Conservation (phyloP, 1,139 yeast species). For the Protomyces inouyei region DNA sequence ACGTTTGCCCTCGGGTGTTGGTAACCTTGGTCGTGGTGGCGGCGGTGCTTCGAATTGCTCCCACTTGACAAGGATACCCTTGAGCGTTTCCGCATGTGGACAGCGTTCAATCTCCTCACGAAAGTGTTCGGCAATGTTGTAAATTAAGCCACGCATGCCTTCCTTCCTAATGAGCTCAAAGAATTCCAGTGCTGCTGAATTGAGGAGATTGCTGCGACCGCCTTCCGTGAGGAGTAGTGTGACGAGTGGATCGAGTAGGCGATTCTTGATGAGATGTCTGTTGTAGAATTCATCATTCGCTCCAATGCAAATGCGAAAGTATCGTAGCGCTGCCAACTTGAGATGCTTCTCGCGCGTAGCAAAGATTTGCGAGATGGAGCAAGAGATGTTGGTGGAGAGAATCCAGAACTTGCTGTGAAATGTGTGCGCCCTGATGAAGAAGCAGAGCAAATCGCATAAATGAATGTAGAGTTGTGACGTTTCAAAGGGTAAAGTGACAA, state of each 20-base stretch:
- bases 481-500: constrained; percentile 9
- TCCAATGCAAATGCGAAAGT: constrained; percentile 55
- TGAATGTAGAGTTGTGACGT: constrained; percentile 28
- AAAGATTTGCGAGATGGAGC: constrained; percentile 37
- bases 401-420: constrained; percentile 31
- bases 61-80: constrained; percentile 4
- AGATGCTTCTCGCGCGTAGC: constrained; percentile 33
- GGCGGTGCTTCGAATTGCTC: constrained; percentile 29
- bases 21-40: constrained; percentile 6
- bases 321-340: constrained; percentile 41
- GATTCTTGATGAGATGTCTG: constrained; percentile 53
- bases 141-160: constrained; percentile 41
- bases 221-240: constrained; percentile 50
- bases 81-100: background rate
- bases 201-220: constrained; percentile 57
- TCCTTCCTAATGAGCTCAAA: constrained; percentile 51
- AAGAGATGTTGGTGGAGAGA: constrained; percentile 31
- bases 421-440: constrained; percentile 33
- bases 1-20: constrained; percentile 37
- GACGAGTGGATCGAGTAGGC: constrained; percentile 52
- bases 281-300: constrained; percentile 60
- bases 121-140: constrained; percentile 49
- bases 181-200: constrained; percentile 71
- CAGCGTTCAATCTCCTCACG: constrained; percentile 41
- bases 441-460: constrained; percentile 34